Evolutionary conservation across 2,329 filamentous ascomycete genomes (phyloP).

Genomic region (Cytospora piceae): DNA sequence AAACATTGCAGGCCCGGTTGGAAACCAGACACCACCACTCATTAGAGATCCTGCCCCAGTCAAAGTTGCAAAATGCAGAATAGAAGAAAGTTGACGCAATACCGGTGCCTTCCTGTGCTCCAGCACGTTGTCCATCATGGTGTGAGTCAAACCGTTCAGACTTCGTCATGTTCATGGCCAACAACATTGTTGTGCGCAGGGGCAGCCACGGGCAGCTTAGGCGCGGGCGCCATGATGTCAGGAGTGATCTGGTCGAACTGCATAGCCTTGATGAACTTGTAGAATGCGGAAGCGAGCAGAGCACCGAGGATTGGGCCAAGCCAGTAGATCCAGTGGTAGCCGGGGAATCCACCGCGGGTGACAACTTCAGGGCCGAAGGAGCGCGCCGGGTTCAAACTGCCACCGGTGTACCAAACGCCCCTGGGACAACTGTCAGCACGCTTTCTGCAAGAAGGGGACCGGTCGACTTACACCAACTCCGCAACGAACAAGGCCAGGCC

Average conservation of each 20-base stretch:
- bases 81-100: not conserved
- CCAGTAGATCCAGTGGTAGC: constrained; percentile 60
- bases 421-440: constrained; percentile 4
- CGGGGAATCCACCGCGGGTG: constrained; percentile 42
- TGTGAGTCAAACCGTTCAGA: not conserved
- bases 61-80: not conserved
- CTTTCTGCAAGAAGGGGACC: not conserved
- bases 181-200: not conserved
- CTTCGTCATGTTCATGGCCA: constrained; percentile 16
- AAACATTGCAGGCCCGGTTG: not conserved
- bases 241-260: constrained; percentile 53
- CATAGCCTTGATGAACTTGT: constrained; percentile 54
- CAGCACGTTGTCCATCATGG: not conserved
- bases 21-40: constrained; percentile 3
- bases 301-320: constrained; percentile 56
- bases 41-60: not conserved
- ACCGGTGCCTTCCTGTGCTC: not conserved
- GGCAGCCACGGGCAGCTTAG: constrained; percentile 6
- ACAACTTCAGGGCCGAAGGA: constrained; percentile 55
- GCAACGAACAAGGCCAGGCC: constrained; percentile 71
- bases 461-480: constrained; percentile 42
- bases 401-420: constrained; percentile 52
- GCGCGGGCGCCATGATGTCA: constrained; percentile 22
- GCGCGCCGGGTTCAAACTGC: constrained; percentile 54
- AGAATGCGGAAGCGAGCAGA: constrained; percentile 53